Conservation (phyloP, 345 rosid genomes). For the Geranium brycei region DNA sequence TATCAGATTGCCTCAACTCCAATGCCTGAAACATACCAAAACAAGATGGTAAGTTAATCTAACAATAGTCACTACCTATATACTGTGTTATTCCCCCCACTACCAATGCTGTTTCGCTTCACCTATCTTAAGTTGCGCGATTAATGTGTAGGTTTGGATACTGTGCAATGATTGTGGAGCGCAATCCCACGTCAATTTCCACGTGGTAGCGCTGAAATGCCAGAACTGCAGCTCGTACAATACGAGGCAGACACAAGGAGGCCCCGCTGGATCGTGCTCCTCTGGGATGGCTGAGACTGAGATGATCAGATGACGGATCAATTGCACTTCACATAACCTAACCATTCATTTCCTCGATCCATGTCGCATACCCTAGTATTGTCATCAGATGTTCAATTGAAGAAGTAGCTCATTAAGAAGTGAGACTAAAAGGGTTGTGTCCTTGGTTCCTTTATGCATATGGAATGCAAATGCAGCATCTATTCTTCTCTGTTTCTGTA, state of each 20-base stretch:
- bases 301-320: slow-evolving; percentile 27
- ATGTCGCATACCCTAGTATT: no score
- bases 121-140: neutral
- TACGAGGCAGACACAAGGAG: slow-evolving; percentile 50
- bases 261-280: slow-evolving; percentile 40
- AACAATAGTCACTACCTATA: neutral
- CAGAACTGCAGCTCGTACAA: slow-evolving; percentile 61
- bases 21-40: slow-evolving; percentile 57
- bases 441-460: no score
- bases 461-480: no score
- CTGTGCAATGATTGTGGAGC: slow-evolving; percentile 79
- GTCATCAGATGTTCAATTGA: no score
- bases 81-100: neutral
- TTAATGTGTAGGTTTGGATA: slow-evolving; percentile 53
- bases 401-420: no score
- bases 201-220: slow-evolving; percentile 65
- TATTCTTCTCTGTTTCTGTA: no score
- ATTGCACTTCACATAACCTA: neutral
- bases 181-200: slow-evolving; percentile 50
- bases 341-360: neutral
- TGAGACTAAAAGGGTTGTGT: no score
- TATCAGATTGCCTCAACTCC: slow-evolving; percentile 63
- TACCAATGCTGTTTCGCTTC: neutral
- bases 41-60: slow-evolving; percentile 41
- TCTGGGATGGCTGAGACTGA: slow-evolving; percentile 25